A percentile compares a stretch with the other conserved stretches of the same genome.
These are phyloP conservation scores for Sphaerulina vaccinii DNA, from an alignment of 2,329 filamentous ascomycete species.

Conservation along the genomic window DNA sequence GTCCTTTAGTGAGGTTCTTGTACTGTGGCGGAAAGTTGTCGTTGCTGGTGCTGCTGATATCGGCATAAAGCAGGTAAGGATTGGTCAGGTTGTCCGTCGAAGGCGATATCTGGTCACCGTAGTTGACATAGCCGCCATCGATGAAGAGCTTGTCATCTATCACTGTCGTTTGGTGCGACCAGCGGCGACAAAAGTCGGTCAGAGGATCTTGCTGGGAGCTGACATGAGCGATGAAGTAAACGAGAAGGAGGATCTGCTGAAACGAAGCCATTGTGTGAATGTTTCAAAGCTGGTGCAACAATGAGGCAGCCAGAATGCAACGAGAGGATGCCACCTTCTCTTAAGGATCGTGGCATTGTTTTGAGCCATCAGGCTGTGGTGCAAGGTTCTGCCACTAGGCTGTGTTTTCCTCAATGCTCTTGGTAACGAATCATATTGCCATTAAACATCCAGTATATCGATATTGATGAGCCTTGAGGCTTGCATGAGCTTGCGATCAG, in stretches of 20 bases:
- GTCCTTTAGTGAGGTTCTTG: conserved; percentile 60
- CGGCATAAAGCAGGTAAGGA: conserved; percentile 57
- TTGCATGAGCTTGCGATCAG: neutral
- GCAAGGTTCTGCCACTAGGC: neutral
- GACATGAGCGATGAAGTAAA: neutral
- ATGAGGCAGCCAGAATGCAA: neutral
- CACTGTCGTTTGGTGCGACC: conserved; percentile 60
- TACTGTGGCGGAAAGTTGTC: conserved; percentile 53
- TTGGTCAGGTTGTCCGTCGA: conserved; percentile 57
- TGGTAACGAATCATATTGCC: neutral
- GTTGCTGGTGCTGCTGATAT: conserved; percentile 45
- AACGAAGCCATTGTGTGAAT: too few species aligned
- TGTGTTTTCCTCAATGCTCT: neutral
- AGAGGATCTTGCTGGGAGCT: conserved; percentile 47
- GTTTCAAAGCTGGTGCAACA: too few species aligned
- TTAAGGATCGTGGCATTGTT: neutral
- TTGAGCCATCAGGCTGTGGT: too few species aligned
- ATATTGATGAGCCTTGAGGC: too few species aligned
- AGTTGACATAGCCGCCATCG: conserved; percentile 61
- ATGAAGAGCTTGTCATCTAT: conserved; percentile 62
- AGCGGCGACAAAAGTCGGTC: conserved; percentile 49
- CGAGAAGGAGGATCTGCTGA: neutral
- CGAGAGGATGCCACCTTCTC: neutral
- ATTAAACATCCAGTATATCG: too few species aligned
- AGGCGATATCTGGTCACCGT: conserved; percentile 48